phyloP scores from a whole-genome alignment of 257 asterid species.

The Plantago major region DNA sequence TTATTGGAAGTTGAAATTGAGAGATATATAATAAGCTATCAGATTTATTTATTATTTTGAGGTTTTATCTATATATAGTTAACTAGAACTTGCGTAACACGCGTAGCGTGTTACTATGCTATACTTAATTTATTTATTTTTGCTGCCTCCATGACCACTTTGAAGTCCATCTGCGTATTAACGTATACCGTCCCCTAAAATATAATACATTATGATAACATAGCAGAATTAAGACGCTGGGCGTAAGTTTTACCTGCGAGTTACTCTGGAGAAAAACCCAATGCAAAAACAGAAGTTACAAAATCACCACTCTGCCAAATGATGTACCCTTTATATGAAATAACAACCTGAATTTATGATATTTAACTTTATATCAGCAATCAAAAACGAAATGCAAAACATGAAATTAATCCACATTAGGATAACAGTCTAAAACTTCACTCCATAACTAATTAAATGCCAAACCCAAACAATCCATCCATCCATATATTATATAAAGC shows the following conservation, averaged over 20 bases:
- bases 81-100: too few species aligned
- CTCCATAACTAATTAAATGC: too few species aligned
- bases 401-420: constrained; percentile 28
- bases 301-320: constrained; percentile 17
- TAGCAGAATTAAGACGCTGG: constrained; percentile 43
- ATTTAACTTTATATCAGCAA: constrained; percentile 82
- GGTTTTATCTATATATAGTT: too few species aligned
- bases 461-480: too few species aligned
- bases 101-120: too few species aligned
- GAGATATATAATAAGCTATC: too few species aligned
- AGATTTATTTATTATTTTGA: too few species aligned
- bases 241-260: constrained; percentile 73
- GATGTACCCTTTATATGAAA: background rate
- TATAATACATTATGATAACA: background rate
- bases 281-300: constrained; percentile 22
- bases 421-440: constrained; percentile 14
- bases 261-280: constrained; percentile 89
- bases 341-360: background rate
- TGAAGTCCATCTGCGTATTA: constrained; percentile 66
- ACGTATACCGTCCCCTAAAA: constrained; percentile 92
- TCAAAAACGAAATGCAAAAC: constrained; percentile 73
- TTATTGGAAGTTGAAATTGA: too few species aligned
- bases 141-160: constrained; percentile 79
- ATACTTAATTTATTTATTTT: too few species aligned
- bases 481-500: too few species aligned